Evolutionary conservation across 1,284 basidiomycete species (phyloP).

Genomic region (Apiotrichum akiyoshidainum): DNA sequence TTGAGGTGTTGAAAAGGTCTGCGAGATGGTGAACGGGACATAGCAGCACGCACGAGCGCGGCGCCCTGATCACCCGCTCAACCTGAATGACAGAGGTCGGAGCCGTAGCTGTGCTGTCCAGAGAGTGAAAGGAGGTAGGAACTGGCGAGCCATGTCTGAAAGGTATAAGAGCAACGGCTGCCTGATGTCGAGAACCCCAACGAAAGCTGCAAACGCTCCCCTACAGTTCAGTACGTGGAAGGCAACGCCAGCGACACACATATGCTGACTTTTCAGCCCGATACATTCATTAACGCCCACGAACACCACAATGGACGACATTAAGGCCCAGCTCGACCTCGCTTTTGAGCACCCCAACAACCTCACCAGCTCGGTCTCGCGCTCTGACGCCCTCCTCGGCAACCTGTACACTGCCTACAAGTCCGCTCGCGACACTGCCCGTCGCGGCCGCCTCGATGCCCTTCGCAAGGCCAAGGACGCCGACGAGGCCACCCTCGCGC

Average conservation of each 20-base stretch:
- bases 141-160: too few species aligned
- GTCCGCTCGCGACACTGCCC: slow-evolving; percentile 1
- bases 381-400: slow-evolving; percentile 6
- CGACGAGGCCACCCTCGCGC: neutral
- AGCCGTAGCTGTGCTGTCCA: neutral
- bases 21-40: neutral
- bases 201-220: neutral
- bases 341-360: slow-evolving; percentile 4
- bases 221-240: neutral
- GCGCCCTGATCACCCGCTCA: neutral
- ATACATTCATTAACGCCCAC: slow-evolving; percentile 1
- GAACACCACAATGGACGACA: slow-evolving; percentile 3
- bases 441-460: neutral
- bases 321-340: slow-evolving; percentile 7
- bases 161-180: too few species aligned
- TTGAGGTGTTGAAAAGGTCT: neutral
- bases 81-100: neutral
- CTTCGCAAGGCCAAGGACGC: slow-evolving; percentile 1
- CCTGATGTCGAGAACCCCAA: too few species aligned
- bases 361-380: slow-evolving; percentile 2
- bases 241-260: neutral
- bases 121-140: too few species aligned
- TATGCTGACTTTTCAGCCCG: neutral
- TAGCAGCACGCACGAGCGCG: neutral
- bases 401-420: slow-evolving; percentile 4